phyloP scores from a whole-genome alignment of 1,284 basidiomycete species.

The Fomitiporia mediterranea region DNA sequence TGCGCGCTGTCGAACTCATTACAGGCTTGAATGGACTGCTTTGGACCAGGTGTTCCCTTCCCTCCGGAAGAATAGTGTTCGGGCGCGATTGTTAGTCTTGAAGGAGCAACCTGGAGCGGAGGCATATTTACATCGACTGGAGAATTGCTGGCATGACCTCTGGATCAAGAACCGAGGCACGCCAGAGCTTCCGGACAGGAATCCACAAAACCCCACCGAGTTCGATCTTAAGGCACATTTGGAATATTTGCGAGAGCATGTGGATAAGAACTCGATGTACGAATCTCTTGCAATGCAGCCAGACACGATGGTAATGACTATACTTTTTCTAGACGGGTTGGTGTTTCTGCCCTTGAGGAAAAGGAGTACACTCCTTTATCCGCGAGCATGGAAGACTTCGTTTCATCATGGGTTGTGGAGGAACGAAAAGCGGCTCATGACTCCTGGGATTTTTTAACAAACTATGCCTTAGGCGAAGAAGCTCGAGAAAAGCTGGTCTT shows the following conservation, averaged over 20 bases:
- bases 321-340: slow-evolving; percentile 43
- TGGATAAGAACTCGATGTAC: slow-evolving; percentile 84
- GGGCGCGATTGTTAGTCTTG: slow-evolving; percentile 59
- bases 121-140: slow-evolving; percentile 72
- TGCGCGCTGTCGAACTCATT: slow-evolving; percentile 61
- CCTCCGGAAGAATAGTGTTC: slow-evolving; percentile 61
- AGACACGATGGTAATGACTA: too few species aligned
- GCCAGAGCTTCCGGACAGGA: slow-evolving; percentile 62
- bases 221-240: slow-evolving; percentile 78
- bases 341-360: slow-evolving; percentile 45
- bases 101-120: slow-evolving; percentile 61
- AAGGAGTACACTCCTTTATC: slow-evolving; percentile 39
- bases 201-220: slow-evolving; percentile 61
- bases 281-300: slow-evolving; percentile 34
- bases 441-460: slow-evolving; percentile 73
- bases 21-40: slow-evolving; percentile 64
- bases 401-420: not conserved
- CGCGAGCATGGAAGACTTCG: slow-evolving; percentile 42
- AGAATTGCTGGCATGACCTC: slow-evolving; percentile 75
- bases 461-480: slow-evolving; percentile 55
- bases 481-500: slow-evolving; percentile 66
- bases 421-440: not conserved
- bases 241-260: slow-evolving; percentile 70
- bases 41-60: slow-evolving; percentile 77
- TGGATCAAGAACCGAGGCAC: slow-evolving; percentile 72